Conservation (phyloP, 352 stramenopile genomes). For the Detonula confervacea region DNA sequence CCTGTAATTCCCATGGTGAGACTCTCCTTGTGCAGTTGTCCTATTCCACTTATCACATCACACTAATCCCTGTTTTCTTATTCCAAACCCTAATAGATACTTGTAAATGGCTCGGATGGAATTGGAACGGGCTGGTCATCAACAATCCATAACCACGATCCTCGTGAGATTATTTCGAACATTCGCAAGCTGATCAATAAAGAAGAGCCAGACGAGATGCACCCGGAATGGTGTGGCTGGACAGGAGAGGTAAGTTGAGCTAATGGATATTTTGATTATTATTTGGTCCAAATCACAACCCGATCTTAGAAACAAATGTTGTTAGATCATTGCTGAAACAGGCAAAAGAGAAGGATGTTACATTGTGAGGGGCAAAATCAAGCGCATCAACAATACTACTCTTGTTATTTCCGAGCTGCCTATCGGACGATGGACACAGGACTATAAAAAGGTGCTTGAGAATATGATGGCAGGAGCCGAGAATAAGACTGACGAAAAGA, state of each 20-base stretch:
- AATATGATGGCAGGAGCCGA: constrained; percentile 86
- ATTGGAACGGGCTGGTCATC: constrained; percentile 99
- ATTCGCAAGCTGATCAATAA: constrained; percentile 87
- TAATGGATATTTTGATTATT: neutral
- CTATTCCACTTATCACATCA: too few species aligned
- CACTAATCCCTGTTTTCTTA: neutral
- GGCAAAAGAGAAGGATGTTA: constrained; percentile 76
- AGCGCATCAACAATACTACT: constrained; percentile 91
- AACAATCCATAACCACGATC: constrained; percentile 92
- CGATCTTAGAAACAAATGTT: neutral
- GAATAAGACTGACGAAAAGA: constrained; percentile 27
- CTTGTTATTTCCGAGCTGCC: constrained; percentile 97
- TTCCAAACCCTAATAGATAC: constrained; percentile 50
- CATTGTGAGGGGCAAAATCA: constrained; percentile 80
- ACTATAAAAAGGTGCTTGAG: constrained; percentile 95
- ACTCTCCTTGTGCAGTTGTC: too few species aligned
- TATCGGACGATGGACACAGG: constrained; percentile 96
- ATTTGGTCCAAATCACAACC: neutral
- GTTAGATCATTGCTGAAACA: constrained; percentile 65
- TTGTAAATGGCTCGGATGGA: constrained; percentile 98
- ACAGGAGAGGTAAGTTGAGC: constrained; percentile 87
- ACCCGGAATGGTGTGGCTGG: constrained; percentile 96
- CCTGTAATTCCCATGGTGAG: constrained; percentile 91
- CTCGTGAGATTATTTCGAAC: constrained; percentile 95
- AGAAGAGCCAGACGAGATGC: constrained; percentile 88